These are phyloP conservation scores for Monascus purpureus DNA, from an alignment of 495 filamentous ascomycete species.

Conservation along the genomic window DNA sequence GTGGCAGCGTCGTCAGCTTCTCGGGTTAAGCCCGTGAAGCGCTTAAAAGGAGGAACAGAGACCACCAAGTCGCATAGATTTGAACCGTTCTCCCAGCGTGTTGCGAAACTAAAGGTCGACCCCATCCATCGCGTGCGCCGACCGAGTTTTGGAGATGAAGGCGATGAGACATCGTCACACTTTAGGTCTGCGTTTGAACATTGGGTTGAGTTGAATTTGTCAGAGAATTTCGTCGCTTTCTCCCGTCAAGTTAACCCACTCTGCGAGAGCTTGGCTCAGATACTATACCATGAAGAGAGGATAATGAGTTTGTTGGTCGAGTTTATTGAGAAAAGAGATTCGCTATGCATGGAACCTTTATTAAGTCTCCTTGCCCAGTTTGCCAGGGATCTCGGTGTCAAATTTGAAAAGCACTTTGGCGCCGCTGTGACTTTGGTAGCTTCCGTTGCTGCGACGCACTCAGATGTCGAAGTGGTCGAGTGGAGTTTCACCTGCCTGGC, in stretches of 20 bases:
- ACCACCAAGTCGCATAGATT: constrained; percentile 74
- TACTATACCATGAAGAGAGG: constrained; percentile 72
- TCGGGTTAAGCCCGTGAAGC: constrained; percentile 49
- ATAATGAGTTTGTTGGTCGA: constrained; percentile 67
- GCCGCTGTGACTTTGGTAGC: constrained; percentile 54
- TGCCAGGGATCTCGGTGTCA: constrained; percentile 76
- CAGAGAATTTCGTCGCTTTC: constrained; percentile 64
- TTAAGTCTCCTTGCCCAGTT: constrained; percentile 75
- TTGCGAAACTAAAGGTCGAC: constrained; percentile 87
- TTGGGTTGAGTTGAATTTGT: constrained; percentile 85
- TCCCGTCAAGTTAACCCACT: constrained; percentile 55
- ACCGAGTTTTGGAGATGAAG: constrained; percentile 58
- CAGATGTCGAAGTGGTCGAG: constrained; percentile 69
- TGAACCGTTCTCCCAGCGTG: constrained; percentile 84
- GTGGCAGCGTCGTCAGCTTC: constrained; percentile 47
- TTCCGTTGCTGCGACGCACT: constrained; percentile 46
- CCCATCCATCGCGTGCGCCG: constrained; percentile 76
- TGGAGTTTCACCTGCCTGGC: constrained; percentile 94
- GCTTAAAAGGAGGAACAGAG: constrained; percentile 46
- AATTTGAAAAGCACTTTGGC: constrained; percentile 78
- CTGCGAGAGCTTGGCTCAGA: constrained; percentile 79
- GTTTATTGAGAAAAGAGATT: constrained; percentile 64
- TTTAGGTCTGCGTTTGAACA: constrained; percentile 67
- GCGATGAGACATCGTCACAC: constrained; percentile 63
- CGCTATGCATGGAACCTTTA: constrained; percentile 67